These are phyloP conservation scores for Terfezia claveryi DNA, from an alignment of 495 filamentous ascomycete genomes.

Conservation along the genomic window DNA sequence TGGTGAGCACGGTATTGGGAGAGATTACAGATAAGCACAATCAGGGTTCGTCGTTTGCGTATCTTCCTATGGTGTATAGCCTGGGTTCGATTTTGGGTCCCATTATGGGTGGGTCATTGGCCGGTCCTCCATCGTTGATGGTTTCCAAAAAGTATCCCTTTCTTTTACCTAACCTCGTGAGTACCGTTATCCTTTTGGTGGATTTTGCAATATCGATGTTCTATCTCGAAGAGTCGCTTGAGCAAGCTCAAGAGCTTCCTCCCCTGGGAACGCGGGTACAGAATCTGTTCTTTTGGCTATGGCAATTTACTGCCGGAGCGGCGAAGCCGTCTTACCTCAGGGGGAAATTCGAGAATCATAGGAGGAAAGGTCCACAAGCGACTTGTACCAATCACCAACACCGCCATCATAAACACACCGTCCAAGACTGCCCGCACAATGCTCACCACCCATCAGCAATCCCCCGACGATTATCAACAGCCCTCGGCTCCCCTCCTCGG, in stretches of 20 bases:
- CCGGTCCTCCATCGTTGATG: constrained; percentile 13
- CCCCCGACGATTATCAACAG: neutral
- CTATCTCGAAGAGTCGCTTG: constrained; percentile 75
- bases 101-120: constrained; percentile 64
- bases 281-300: constrained; percentile 43
- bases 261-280: constrained; percentile 35
- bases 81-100: constrained; percentile 85
- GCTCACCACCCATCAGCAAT: constrained; percentile 21
- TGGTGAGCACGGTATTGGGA: constrained; percentile 80
- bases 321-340: constrained; percentile 37
- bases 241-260: constrained; percentile 43
- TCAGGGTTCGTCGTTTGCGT: constrained; percentile 75
- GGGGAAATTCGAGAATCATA: constrained; percentile 1
- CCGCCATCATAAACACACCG: constrained; percentile 11
- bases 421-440: constrained; percentile 14
- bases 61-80: constrained; percentile 81
- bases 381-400: constrained; percentile 4
- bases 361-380: neutral
- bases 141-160: constrained; percentile 57
- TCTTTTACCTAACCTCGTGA: constrained; percentile 58
- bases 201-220: constrained; percentile 51
- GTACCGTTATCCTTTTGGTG: constrained; percentile 43
- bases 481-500: neutral
- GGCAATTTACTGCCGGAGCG: constrained; percentile 46
- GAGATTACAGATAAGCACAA: constrained; percentile 91